A percentile compares a stretch with the other conserved stretches of the same genome.
Conservation (phyloP, 164 flowering plant genomes). For the Umbellularia californica region DNA sequence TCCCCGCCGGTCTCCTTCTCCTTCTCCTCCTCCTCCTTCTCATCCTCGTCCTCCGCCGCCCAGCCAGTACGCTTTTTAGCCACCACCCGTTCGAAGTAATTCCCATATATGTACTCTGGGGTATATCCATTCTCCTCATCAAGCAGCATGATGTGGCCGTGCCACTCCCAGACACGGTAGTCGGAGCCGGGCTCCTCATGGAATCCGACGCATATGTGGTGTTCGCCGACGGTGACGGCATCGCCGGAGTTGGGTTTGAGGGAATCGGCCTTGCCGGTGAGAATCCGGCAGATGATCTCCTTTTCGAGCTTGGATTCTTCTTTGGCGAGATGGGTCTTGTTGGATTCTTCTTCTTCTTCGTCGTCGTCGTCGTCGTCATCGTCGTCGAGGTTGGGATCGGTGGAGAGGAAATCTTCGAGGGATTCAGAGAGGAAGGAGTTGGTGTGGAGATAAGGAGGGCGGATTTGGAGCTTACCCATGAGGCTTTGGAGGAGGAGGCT, state of each 20-base stretch:
- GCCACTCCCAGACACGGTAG: constrained; percentile 99
- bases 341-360: not conserved
- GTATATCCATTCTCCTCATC: constrained; percentile 78
- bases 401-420: constrained; percentile 49
- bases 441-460: constrained; percentile 40
- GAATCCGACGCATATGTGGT: constrained; percentile 77
- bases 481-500: constrained; percentile 52
- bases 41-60: constrained; percentile 12
- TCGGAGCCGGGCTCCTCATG: constrained; percentile 64
- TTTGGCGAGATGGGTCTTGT: constrained; percentile 39
- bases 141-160: constrained; percentile 85
- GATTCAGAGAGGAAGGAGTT: constrained; percentile 40
- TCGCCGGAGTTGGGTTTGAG: constrained; percentile 92
- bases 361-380: constrained; percentile 39
- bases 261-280: constrained; percentile 47
- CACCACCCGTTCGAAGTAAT: constrained; percentile 71
- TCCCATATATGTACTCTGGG: constrained; percentile 91
- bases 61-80: constrained; percentile 9
- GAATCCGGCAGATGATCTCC: constrained; percentile 53
- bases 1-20: constrained; percentile 25
- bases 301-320: constrained; percentile 85
- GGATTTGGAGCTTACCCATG: constrained; percentile 66
- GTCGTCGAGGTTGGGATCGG: constrained; percentile 19
- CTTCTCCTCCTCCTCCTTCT: constrained; percentile 13
- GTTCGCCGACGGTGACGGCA: constrained; percentile 75